Base-by-base conservation (phyloP, 1,284 basidiomycete genomes). In the Blastosporella zonata region DNA sequence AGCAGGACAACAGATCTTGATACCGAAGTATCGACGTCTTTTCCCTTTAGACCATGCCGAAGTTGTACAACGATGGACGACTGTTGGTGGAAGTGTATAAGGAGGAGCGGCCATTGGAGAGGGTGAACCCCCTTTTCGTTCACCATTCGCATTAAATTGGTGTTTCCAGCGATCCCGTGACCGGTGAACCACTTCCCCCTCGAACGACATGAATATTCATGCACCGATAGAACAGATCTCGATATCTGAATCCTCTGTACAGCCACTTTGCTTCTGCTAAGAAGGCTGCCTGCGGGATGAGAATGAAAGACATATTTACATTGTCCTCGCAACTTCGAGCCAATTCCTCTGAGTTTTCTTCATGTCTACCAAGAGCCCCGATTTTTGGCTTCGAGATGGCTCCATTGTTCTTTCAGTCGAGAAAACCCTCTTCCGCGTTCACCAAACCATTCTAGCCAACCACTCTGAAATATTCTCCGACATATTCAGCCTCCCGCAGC, bases 331-430 rank as follows among this genome's bases (percentile, higher is more conserved):
- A 7, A 6, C 6, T 15, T n/a, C 6, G 3, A 10, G 6, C 31
- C 4, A 4, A 15, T 33, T 12, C 5, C 5, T 6, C n/a, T 33
- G 6, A 33, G 10, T 12, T 33, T 12, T 15, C 4, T 7, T 33
- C 4, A 12, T 7, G 13, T 7, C 39, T 23, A 40, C 18, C 12
- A 41, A 35, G 12, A 46, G 49, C 22, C 3, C 49, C 2, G 49
- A 50, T 1, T 50, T 71, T 42, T 73, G 70, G 71, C 66, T 69
- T 22, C 64, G 67, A 49, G 71, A 73, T 47, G 70, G 71, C 6
- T 70, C 68, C 2, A 66, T 71, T 18, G 62, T 73, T 6, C 55
- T 71, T 3, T 52, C 60, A 18, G 64, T 67, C 22, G 59, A 67
- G 27, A 51, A 58, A 18, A 62, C 55, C 13, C 59, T 67, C 15